phyloP scores from a whole-genome alignment of 2,329 filamentous ascomycete genomes.

The Didymella keratinophila region DNA sequence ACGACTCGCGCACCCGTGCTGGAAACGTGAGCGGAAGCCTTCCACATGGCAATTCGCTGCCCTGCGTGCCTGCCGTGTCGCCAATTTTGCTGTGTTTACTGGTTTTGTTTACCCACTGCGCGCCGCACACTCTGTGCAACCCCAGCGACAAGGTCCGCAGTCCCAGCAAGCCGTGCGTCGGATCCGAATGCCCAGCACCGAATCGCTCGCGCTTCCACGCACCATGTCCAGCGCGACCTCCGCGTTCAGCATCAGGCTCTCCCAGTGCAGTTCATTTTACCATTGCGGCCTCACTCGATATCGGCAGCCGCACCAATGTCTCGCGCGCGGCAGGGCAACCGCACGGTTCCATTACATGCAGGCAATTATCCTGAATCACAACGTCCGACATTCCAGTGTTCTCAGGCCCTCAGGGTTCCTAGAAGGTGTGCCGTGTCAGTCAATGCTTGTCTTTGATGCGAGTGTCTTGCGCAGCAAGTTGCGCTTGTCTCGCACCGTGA shows the following conservation, averaged over 20 bases:
- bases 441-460: not conserved
- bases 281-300: not conserved
- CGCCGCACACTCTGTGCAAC: not conserved
- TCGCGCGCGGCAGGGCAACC: not conserved
- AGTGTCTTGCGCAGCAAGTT: not conserved
- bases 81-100: conserved; percentile 2
- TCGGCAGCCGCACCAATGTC: not conserved
- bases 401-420: not conserved
- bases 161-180: not conserved
- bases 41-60: conserved; percentile 19
- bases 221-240: not conserved
- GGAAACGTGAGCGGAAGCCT: not conserved
- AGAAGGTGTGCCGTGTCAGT: not conserved
- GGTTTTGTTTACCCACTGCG: conserved; percentile 1
- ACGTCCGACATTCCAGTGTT: not conserved
- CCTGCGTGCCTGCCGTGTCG: conserved; percentile 6
- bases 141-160: not conserved
- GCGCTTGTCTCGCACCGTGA: not conserved
- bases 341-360: not conserved
- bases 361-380: conserved; percentile 6
- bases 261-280: not conserved
- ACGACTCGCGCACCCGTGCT: not conserved
- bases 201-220: not conserved
- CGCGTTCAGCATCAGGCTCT: not conserved
- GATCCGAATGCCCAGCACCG: not conserved